Evolutionary conservation across 2,329 filamentous ascomycete genomes (phyloP), one percentile per base, ranked within the genome.

Genomic region (Aureobasidium musti): DNA sequence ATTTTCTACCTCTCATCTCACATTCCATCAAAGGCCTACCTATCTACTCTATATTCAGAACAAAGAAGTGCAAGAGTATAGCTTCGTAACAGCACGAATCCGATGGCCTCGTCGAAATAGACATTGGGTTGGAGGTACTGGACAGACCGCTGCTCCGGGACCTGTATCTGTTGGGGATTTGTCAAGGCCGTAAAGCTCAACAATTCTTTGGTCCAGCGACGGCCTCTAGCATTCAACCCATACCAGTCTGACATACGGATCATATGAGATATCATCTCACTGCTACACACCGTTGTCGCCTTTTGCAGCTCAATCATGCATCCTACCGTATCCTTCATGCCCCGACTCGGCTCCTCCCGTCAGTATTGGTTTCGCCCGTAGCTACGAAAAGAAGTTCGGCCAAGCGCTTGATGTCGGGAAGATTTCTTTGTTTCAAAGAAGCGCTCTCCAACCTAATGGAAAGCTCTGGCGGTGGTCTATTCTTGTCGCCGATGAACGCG

Each of bases 271-370:
- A 39, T 54, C 30, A 64, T 64, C 61, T 64, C 49, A 64, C 61
- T 54, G 61, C 49, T 64, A 64, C 61, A 64, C 61, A 45, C 49
- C 26, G 49, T 49, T 43, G 43, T 54, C 35, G 61, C 47, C 49
- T 54, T 64, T 64, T 54, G 61, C 61, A 64, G 61, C 61, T 64
- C 61, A 64, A 54, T 63, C 49, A 64, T 64, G 61, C 61, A 64
- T n/a, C 49, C 61, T 54, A 64, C 61, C 61, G 61, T 13, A 50
- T 28, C 33, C 61, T 35, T 37, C 61, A 39, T 23, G 47, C 61
- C 61, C 49, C 61, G 49, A 54, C 49, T 64, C 47, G 35, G 35
- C 61, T 45, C 43, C 37, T 64, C 21, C 35, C 61, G 41, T 64
- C 23, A 54, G 35, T 33, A 17, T 52, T 52, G 59, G 43, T 21